Base-by-base conservation (phyloP, 305 asterid genomes). In the Rubia balearica region DNA sequence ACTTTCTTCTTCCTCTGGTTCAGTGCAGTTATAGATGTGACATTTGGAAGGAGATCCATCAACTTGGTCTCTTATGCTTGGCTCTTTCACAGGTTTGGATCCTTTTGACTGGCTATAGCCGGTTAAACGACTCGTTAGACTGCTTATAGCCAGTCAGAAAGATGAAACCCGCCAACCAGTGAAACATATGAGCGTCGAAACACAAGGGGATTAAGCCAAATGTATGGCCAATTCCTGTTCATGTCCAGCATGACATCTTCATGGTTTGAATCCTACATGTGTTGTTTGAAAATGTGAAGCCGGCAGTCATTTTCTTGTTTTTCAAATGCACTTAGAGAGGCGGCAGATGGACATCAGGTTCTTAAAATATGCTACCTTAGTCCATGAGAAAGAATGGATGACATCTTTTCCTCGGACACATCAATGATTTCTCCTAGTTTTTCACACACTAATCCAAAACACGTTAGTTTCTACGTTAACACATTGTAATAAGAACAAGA, bases 301-400 rank as follows among this genome's bases (percentile, higher is more conserved):
- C 77, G 76, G 77, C 77, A n/a, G 40, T 19, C 30, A 22, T 17
- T 5, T 45, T 59, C 16, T 73, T 13, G 36, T 2, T 0, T 24
- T 40, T 67, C 57, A 19, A 57, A 24, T 24, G 33, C 3, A 16
- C 16, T 41, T 65, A 1, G 16, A 17, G 46, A 40, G 77, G 65
- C 53, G 48, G 77, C 72, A 40, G 46, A 71, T n/a, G 64, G 53
- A 48, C 13, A 57, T 66, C 72, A 57, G 14, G 1, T 4, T 19
- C 27, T 65, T 33, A 41, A 60, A 42, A 55, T 38, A 65, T 38
- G 56, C 9, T 49, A 17, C 14, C 21, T 48, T 48, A 24, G 49
- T 63, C 30, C 63, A 6, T 49, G n/a, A 46, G 38, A 64, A 63
- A 14, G 19, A 38, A 14, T 13, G 38, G 41, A 11, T 49, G 10